These are phyloP conservation scores for Proteromonas lacertae DNA, from an alignment of 352 stramenopile genomes.

Conservation along the genomic window DNA sequence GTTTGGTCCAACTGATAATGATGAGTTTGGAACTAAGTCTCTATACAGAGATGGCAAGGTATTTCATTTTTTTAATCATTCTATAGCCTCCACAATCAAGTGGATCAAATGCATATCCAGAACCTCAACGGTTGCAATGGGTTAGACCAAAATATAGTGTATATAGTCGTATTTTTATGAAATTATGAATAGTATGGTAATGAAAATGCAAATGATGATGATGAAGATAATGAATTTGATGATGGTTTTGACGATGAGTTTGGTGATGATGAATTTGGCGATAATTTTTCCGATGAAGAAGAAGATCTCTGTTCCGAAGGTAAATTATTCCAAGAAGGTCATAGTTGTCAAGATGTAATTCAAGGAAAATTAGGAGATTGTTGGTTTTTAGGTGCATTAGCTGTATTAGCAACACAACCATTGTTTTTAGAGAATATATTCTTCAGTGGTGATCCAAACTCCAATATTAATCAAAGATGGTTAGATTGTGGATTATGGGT, in stretches of 20 bases:
- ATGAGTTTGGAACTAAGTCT: constrained; percentile 20
- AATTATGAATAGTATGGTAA: no score
- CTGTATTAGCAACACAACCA: constrained; percentile 29
- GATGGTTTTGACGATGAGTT: constrained; percentile 8
- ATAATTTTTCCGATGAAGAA: no score
- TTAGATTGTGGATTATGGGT: constrained; percentile 25
- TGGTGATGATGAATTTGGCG: constrained; percentile 9
- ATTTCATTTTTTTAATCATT: background rate
- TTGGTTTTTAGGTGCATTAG: constrained; percentile 53
- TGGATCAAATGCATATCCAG: constrained; percentile 5
- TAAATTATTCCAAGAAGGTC: constrained; percentile 27
- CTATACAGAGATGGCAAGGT: constrained; percentile 12
- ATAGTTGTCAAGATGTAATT: constrained; percentile 27
- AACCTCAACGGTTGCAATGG: constrained; percentile 4
- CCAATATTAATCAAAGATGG: no score
- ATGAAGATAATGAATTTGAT: constrained; percentile 8
- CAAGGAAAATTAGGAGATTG: constrained; percentile 42
- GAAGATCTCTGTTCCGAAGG: constrained; percentile 22
- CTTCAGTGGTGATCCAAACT: constrained; percentile 17
- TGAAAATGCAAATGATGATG: no score
- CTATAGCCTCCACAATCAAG: no score
- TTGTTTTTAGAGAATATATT: constrained; percentile 36
- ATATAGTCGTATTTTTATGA: no score
- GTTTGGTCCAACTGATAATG: constrained; percentile 23
- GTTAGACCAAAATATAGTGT: constrained; percentile 7